phyloP scores from a whole-genome alignment of 192 early-diverging fungal species.

The Spizellomyces punctatus region DNA sequence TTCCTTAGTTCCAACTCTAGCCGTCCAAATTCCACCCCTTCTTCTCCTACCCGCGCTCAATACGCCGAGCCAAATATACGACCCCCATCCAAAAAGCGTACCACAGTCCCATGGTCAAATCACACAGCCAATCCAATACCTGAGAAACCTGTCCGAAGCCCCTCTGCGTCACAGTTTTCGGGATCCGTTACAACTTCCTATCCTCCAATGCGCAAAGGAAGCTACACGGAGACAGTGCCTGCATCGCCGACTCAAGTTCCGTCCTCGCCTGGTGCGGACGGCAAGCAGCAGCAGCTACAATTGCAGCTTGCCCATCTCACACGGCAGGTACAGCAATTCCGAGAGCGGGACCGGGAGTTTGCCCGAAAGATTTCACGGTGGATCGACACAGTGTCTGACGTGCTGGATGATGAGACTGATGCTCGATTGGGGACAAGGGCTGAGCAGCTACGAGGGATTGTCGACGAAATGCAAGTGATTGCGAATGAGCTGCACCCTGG shows the following conservation, averaged over 20 bases:
- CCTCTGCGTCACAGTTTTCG: no score
- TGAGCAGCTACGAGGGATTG: background rate
- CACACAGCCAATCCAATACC: background rate
- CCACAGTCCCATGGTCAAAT: slow-evolving; percentile 18
- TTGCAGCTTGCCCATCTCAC: slow-evolving; percentile 12
- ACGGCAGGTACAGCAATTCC: background rate
- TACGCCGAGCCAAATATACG: background rate
- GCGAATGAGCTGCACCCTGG: background rate
- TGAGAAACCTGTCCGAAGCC: background rate
- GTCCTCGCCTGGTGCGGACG: background rate
- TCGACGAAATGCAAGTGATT: slow-evolving; percentile 2
- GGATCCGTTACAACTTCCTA: no score
- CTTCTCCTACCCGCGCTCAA: background rate
- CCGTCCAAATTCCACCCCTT: background rate
- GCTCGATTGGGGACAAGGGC: background rate
- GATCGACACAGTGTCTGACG: background rate
- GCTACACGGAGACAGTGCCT: background rate
- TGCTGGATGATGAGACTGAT: background rate
- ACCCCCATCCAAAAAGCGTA: slow-evolving; percentile 8
- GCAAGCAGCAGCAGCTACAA: background rate
- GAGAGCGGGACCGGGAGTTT: slow-evolving; percentile 13
- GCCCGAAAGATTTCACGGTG: background rate
- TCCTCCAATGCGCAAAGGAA: background rate
- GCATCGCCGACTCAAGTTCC: no score
- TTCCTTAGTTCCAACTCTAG: background rate